Evolutionary conservation across 2,329 filamentous ascomycete species (phyloP).

Genomic region (Clarireedia hainanense): DNA sequence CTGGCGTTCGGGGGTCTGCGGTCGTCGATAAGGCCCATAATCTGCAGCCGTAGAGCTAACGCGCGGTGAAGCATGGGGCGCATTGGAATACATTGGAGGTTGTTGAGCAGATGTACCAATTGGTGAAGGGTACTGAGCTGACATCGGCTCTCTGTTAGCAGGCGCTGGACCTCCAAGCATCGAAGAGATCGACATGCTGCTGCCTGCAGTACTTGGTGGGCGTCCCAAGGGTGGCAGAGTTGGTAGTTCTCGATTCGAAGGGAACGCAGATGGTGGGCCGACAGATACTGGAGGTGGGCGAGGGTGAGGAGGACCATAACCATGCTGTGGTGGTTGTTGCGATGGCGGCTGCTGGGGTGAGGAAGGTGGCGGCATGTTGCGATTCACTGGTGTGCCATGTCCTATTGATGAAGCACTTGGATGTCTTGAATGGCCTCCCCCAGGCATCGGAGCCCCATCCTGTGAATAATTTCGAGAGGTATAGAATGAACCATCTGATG

Average conservation of each 20-base stretch:
- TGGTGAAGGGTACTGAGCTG: conserved; percentile 40
- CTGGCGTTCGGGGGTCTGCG: conserved; percentile 65
- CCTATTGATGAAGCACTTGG: conserved; percentile 29
- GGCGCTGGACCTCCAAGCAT: conserved; percentile 52
- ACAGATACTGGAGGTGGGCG: conserved; percentile 36
- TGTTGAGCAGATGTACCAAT: conserved; percentile 28
- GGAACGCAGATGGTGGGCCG: conserved; percentile 34
- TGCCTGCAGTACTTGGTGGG: conserved; percentile 36
- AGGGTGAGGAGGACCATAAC: conserved; percentile 28
- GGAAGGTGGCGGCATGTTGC: conserved; percentile 41
- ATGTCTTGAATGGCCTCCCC: conserved; percentile 25
- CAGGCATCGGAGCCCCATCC: conserved; percentile 24
- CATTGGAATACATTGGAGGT: conserved; percentile 33
- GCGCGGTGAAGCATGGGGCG: conserved; percentile 32
- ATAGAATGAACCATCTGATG: conserved; percentile 28
- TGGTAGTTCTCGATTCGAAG: conserved; percentile 46
- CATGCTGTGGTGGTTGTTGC: conserved; percentile 25
- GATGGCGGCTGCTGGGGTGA: conserved; percentile 38
- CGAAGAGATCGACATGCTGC: conserved; percentile 69
- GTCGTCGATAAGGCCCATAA: conserved; percentile 55
- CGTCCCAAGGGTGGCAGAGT: conserved; percentile 43
- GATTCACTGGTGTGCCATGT: conserved; percentile 25
- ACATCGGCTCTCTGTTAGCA: conserved; percentile 37
- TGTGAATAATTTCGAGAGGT: conserved; percentile 24
- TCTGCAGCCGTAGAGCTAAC: conserved; percentile 41